Conservation (phyloP, 768 basidiomycete species). For the Hydnomerulius pinastri region DNA sequence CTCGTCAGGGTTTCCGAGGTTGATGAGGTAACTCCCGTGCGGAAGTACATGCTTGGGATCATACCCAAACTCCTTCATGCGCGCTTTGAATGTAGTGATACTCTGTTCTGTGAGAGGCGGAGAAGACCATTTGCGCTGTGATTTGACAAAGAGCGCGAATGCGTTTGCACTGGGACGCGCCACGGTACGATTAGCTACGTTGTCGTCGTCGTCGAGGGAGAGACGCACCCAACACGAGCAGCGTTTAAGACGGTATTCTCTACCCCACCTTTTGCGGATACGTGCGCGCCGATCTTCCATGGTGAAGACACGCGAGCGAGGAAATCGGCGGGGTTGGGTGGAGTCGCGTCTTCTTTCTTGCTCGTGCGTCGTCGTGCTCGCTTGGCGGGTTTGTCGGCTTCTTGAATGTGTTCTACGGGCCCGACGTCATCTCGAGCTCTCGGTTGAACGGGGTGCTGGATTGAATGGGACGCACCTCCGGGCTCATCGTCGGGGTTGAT, state of each 20-base stretch:
- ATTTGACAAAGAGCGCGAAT: slow-evolving; percentile 84
- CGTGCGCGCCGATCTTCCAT: slow-evolving; percentile 84
- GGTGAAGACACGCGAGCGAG: slow-evolving; percentile 31
- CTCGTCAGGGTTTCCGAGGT: slow-evolving; percentile 79
- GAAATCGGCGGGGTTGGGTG: slow-evolving; percentile 31
- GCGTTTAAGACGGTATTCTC: slow-evolving; percentile 75
- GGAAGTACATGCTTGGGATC: slow-evolving; percentile 65
- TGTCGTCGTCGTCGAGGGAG: too few relatives aligned
- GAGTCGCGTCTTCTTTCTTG: slow-evolving; percentile 12
- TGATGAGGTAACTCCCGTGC: slow-evolving; percentile 85
- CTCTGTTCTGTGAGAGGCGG: slow-evolving; percentile 55
- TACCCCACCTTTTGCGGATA: slow-evolving; percentile 79
- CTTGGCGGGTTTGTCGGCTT: not conserved
- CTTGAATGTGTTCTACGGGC: too few relatives aligned
- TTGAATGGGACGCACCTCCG: slow-evolving; percentile 11
- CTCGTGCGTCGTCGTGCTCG: slow-evolving; percentile 4
- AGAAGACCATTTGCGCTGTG: slow-evolving; percentile 79
- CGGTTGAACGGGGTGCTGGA: not conserved
- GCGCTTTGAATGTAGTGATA: slow-evolving; percentile 57
- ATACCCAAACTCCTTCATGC: slow-evolving; percentile 65
- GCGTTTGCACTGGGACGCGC: slow-evolving; percentile 65
- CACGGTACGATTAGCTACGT: not conserved
- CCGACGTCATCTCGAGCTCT: too few relatives aligned
- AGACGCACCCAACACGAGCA: slow-evolving; percentile 60
- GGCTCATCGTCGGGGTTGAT: not conserved